These are phyloP conservation scores for Fragilaria crotonensis DNA, from an alignment of 108 stramenopile species.

Conservation along the genomic window DNA sequence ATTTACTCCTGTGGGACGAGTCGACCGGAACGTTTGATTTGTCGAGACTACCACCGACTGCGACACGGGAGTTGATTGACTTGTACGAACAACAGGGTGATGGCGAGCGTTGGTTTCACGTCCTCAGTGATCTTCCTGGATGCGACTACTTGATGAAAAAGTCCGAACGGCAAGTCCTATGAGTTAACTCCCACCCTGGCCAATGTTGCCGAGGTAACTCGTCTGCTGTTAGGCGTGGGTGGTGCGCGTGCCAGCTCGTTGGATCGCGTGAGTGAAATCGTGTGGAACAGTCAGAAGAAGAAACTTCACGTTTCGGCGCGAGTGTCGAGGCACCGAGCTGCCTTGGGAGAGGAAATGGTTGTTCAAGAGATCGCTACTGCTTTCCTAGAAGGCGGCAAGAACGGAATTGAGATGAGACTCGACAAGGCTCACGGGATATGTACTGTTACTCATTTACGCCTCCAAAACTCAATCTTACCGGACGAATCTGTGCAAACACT, in stretches of 20 bases:
- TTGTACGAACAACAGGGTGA: slow-evolving; percentile 3
- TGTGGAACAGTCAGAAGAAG: slow-evolving; percentile 1
- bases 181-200: slow-evolving; percentile 25
- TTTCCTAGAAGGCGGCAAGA: neutral
- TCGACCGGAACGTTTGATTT: slow-evolving; percentile 7
- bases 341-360: slow-evolving; percentile 6
- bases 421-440: slow-evolving; percentile 17
- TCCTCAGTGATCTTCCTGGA: slow-evolving; percentile 18
- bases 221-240: neutral
- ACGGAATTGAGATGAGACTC: slow-evolving; percentile 19
- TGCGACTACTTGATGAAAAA: slow-evolving; percentile 22
- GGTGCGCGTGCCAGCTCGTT: slow-evolving; percentile 7
- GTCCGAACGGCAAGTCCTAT: slow-evolving; percentile 19
- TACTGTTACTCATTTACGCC: slow-evolving; percentile 23
- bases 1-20: slow-evolving; percentile 29
- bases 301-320: slow-evolving; percentile 5
- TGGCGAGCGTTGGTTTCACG: slow-evolving; percentile 23
- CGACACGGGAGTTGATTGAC: slow-evolving; percentile 7
- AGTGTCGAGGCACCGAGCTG: slow-evolving; percentile 7
- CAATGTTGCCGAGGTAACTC: slow-evolving; percentile 16
- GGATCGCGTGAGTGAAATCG: slow-evolving; percentile 5
- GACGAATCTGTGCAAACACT: neutral
- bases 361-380: slow-evolving; percentile 25
- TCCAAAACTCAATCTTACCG: neutral
- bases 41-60: slow-evolving; percentile 12